These are phyloP conservation scores for Phaseolus lunatus DNA, from an alignment of 306 rosid genomes.

Conservation along the genomic window DNA sequence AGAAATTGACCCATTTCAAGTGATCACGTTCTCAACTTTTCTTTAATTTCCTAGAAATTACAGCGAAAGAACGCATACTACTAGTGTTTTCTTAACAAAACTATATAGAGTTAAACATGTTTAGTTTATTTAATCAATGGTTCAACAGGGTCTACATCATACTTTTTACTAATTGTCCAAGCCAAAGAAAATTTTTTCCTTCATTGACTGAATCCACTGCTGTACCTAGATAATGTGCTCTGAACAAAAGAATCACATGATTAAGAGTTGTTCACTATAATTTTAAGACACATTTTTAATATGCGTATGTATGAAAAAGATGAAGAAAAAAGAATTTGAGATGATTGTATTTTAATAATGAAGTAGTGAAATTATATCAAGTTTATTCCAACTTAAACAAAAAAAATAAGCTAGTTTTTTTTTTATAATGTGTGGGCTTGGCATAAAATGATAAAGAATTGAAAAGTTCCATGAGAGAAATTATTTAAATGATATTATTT, in stretches of 20 bases:
- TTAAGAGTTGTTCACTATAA: background rate
- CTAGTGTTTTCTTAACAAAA: background rate
- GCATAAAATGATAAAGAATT: background rate
- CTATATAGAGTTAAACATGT: background rate
- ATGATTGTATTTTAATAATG: background rate
- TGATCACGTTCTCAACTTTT: constrained; percentile 36
- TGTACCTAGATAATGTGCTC: background rate
- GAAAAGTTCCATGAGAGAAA: background rate
- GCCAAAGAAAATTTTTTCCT: constrained; percentile 23
- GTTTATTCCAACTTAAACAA: background rate
- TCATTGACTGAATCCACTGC: constrained; percentile 14
- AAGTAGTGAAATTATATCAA: background rate
- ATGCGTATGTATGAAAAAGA: background rate
- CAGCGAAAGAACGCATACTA: constrained; percentile 5
- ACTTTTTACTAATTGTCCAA: constrained; percentile 13
- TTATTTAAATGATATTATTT: background rate
- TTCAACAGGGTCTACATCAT: constrained; percentile 37
- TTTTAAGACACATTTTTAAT: background rate
- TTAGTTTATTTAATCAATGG: constrained; percentile 17
- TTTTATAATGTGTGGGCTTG: background rate
- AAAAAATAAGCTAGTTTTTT: background rate
- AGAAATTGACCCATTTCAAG: constrained; percentile 35
- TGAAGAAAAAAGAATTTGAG: background rate
- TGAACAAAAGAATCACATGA: background rate
- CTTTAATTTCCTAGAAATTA: constrained; percentile 19